Base-by-base conservation (phyloP, 495 filamentous ascomycete genomes). In the Penicillium riverlandense region DNA sequence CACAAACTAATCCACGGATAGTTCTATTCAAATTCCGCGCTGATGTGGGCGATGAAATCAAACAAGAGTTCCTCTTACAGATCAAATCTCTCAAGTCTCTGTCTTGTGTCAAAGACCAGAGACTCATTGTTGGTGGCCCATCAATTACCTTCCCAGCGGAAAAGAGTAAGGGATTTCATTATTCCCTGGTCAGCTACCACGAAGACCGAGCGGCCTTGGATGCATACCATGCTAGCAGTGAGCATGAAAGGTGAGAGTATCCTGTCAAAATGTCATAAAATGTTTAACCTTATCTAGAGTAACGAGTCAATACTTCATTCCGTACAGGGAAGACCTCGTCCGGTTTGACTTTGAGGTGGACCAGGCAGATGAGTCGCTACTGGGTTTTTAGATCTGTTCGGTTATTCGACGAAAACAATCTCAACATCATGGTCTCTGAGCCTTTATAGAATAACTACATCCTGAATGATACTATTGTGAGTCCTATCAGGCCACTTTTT, bases 261-360 rank as follows among this genome's bases (percentile, higher is more conserved):
- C 22, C 4, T 22, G 22, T 6, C 22, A 3, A 22, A 22, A 6
- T 2, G 22, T 2, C 22, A 22, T 22, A 22, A 2, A 22, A 22
- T 22, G 22, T 22, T n/a, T 54, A 35, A 44, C 12, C 11, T 1
- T 6, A 27, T 35, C 15, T 45, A 70, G 70, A 39, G 65, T 74
- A 0, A 72, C 69, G 7, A 56, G 48, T 33, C 65, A 59, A 10
- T 74, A 68, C 34, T 57, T 75, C 35, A 64, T 63, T 44, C 72
- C 72, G 2, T 75, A 59, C 45, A 68, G 65, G 41, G 69, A 73
- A 44, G 70, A 75, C 57, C 41, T 75, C 8, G 54, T 68, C 35
- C 63, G 69, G 14, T 75, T 75, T 56, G 72, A 75, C 45, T 74
- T 75, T 49, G 68, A 74, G 46, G 67, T 72, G 11, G 65, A 67